Conservation (phyloP, 495 filamentous ascomycete genomes). For the Cercophora samala region DNA sequence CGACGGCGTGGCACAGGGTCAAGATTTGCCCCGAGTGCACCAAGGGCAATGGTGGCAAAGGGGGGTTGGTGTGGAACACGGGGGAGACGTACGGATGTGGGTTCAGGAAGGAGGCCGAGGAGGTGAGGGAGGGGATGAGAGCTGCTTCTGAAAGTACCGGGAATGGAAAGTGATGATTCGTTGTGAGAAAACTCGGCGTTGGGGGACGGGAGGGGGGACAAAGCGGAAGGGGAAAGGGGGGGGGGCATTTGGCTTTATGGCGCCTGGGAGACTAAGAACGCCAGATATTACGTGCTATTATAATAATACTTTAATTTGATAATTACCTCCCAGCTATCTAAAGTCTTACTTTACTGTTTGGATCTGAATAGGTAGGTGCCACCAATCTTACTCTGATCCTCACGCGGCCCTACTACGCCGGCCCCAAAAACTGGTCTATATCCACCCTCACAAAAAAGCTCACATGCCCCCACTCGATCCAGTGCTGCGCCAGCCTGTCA, state of each 20-base stretch:
- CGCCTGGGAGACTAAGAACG: no score
- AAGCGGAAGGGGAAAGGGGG: no score
- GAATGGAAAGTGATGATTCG: background rate
- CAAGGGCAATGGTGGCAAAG: background rate
- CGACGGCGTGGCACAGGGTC: conserved; percentile 55
- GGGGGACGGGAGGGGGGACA: no score
- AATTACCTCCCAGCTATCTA: no score
- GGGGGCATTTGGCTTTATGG: no score
- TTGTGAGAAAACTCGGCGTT: background rate
- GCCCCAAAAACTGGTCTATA: conserved; percentile 55
- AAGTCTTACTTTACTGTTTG: no score
- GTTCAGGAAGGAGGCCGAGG: conserved; percentile 29
- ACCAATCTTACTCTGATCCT: no score
- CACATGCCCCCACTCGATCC: conserved; percentile 74
- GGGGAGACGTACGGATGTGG: conserved; percentile 33
- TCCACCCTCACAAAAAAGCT: conserved; percentile 77
- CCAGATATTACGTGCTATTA: no score
- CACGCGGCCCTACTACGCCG: conserved; percentile 5
- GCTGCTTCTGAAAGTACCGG: background rate
- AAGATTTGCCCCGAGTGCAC: conserved; percentile 32
- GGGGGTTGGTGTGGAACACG: conserved; percentile 23
- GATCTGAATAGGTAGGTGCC: no score
- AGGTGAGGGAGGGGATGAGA: conserved; percentile 20
- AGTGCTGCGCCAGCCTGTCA: conserved; percentile 76
- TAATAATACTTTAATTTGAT: no score